Evolutionary conservation across 441 rosid genomes (phyloP).

Genomic region (Aleurites moluccanus): DNA sequence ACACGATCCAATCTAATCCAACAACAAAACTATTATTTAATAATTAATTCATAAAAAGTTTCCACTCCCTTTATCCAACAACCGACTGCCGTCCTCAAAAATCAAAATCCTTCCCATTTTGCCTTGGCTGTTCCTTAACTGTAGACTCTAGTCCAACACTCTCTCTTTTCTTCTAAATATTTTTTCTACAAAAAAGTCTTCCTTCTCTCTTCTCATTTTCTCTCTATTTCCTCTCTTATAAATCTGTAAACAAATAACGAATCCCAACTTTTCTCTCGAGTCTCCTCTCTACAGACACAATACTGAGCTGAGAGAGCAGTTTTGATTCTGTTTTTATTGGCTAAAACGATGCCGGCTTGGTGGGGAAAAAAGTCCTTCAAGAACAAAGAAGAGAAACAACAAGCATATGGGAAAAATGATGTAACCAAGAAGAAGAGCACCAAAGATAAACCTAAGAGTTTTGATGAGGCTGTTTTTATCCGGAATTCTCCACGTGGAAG

Average conservation of each 20-base stretch:
- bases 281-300: constrained; percentile 9
- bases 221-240: constrained; percentile 17
- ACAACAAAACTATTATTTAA: not conserved
- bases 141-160: constrained; percentile 30
- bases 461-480: constrained; percentile 32
- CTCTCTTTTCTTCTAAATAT: constrained; percentile 13
- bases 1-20: not conserved
- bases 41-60: not conserved
- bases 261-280: constrained; percentile 19
- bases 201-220: constrained; percentile 15
- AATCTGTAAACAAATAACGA: not conserved
- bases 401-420: constrained; percentile 18
- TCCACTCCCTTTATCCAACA: constrained; percentile 39
- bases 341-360: constrained; percentile 69
- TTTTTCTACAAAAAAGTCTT: not conserved
- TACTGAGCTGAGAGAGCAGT: not conserved
- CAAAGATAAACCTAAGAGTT: constrained; percentile 31
- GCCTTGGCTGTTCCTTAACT: constrained; percentile 41
- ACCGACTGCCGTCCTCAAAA: constrained; percentile 40
- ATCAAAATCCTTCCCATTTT: not conserved
- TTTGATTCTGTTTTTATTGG: not conserved
- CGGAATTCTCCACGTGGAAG: constrained; percentile 53
- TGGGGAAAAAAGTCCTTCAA: constrained; percentile 60
- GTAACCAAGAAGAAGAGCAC: constrained; percentile 28
- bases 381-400: constrained; percentile 47